These are phyloP conservation scores for Cystobasidiaceae sp. DNA, from an alignment of 1,284 basidiomycete species.

Conservation along the genomic window DNA sequence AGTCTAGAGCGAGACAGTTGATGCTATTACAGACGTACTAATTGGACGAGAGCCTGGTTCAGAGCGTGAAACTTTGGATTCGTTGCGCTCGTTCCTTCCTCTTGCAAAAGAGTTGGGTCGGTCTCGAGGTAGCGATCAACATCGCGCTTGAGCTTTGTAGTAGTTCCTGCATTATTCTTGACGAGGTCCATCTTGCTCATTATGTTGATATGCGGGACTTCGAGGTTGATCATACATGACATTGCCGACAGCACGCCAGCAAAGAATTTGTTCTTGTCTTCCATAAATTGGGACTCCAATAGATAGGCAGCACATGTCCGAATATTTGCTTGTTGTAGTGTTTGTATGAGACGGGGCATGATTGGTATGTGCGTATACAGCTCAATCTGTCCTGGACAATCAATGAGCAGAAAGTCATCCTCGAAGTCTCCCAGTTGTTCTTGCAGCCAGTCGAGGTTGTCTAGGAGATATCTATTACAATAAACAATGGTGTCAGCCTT, in stretches of 20 bases:
- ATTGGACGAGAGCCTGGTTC: conserved; percentile 88
- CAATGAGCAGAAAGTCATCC: conserved; percentile 95
- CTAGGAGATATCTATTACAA: conserved; percentile 88
- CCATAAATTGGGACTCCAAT: conserved; percentile 97
- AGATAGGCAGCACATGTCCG: conserved; percentile 81
- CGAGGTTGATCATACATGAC: conserved; percentile 98
- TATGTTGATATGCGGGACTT: conserved; percentile 93
- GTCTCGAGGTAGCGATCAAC: conserved; percentile 88
- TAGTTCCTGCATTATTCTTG: conserved; percentile 61
- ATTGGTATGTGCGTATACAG: conserved; percentile 98
- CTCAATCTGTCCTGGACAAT: conserved; percentile 99
- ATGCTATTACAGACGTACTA: conserved; percentile 60
- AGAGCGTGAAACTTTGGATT: conserved; percentile 89
- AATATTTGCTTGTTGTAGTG: conserved; percentile 60
- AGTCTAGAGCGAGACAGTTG: no score
- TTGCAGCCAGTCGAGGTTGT: conserved; percentile 99
- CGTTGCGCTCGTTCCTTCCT: conserved; percentile 58
- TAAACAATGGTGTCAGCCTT: background rate
- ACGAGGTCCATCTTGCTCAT: conserved; percentile 99
- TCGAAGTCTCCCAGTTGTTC: conserved; percentile 92
- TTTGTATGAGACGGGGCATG: conserved; percentile 75
- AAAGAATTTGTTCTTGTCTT: conserved; percentile 97
- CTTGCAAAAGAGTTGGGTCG: conserved; percentile 81
- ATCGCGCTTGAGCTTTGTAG: conserved; percentile 58
- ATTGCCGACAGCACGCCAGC: conserved; percentile 97